Evolutionary conservation across 257 asterid genomes (phyloP), one percentile per base, ranked within the genome.

Genomic region (Primulina eburnea): DNA sequence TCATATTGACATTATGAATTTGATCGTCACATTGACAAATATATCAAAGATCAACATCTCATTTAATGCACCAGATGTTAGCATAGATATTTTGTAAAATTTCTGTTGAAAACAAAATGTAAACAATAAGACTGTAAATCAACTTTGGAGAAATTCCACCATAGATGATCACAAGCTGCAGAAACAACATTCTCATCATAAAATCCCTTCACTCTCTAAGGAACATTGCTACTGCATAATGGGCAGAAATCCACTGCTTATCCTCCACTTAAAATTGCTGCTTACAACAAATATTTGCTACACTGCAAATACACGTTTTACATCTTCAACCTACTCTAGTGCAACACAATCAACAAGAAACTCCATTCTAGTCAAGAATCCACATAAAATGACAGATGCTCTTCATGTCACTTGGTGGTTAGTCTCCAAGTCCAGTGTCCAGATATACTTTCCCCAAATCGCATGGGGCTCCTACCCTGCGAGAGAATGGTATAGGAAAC

Each of bases 401-500:
- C 57, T 16, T 50, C 57, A 50, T 50, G 57, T 5, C 57, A 47
- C 56, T 4, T 47, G 20, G 56, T 47, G 56, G 56, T 14, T 14
- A 47, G 8, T 47, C 7, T 5, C 5, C 7, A 50, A 50, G 57
- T 16, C 57, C 57, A 34, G 10, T 34, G 10, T 34, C 38, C 38
- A 50, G 57, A 50, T 50, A 43, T 43, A 50, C 16, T 50, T 17
- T 1, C 57, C 57, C 2, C 3, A 50, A 8, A 50, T 17, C 21
- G 8, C 21, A 16, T 50, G 4, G 20, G 57, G 20, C 2, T 50
- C 21, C 57, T 14, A 50, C 57, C 57, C 57, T 50, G 47, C 63
- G 69, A 40, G 68, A 59, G 10, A 18, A 68, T 69, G 37, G 33
- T 18, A 83, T 74, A 18, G 74, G 73, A 85, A 43, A 70, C 87